Percentiles rank a stretch among this genome's conserved stretches.
These are phyloP conservation scores for Spathaspora sp. DNA, from an alignment of 805 yeast species.

Conservation along the genomic window DNA sequence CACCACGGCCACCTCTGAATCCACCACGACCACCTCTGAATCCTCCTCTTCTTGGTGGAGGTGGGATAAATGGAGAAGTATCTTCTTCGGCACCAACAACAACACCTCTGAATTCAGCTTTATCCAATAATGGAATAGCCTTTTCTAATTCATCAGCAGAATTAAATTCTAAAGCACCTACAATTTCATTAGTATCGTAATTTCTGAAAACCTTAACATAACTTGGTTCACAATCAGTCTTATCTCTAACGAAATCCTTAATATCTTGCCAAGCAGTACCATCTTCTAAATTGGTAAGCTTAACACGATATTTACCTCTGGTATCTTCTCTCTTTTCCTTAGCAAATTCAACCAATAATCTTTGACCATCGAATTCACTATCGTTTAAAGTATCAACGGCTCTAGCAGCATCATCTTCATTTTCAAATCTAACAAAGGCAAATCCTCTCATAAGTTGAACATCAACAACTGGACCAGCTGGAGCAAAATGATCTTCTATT, in stretches of 20 bases:
- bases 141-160: conserved; percentile 71
- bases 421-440: conserved; percentile 85
- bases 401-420: conserved; percentile 48
- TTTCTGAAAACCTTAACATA: conserved; percentile 52
- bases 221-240: conserved; percentile 59
- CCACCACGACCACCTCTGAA: conserved; percentile 33
- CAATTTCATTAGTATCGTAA: conserved; percentile 43
- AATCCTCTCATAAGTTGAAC: conserved; percentile 75
- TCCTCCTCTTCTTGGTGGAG: conserved; percentile 45
- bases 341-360: conserved; percentile 51
- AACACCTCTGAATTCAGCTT: conserved; percentile 66
- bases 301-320: conserved; percentile 71
- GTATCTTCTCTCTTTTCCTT: conserved; percentile 54
- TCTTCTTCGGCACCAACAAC: conserved; percentile 77
- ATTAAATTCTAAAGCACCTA: conserved; percentile 52
- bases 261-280: conserved; percentile 84
- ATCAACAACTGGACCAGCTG: conserved; percentile 64
- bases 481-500: conserved; percentile 63
- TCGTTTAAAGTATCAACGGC: conserved; percentile 47
- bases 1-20: conserved; percentile 29
- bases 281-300: conserved; percentile 67
- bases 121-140: conserved; percentile 73
- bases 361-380: conserved; percentile 47
- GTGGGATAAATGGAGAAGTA: conserved; percentile 54
- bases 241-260: conserved; percentile 85